Base-by-base conservation (phyloP, 225 moss, liverwort and hornwort species). In the Rhytidiadelphus loreus region DNA sequence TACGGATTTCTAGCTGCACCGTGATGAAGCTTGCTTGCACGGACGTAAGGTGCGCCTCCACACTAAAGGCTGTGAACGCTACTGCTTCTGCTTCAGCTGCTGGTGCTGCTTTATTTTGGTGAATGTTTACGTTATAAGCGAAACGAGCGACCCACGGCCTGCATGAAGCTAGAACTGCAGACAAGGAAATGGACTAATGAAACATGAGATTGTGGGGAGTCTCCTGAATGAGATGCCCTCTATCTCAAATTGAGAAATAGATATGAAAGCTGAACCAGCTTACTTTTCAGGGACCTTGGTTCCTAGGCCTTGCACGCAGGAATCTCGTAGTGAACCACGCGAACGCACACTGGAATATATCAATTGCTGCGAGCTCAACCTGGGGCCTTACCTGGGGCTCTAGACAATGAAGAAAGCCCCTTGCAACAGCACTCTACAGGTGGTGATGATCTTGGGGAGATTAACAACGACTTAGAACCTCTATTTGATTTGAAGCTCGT, bases 401-500 rank as follows among this genome's bases (percentile, higher is more conserved):
- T 9, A 29, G 32, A 30, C 81, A 25, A 86, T 20, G 43, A 86
- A 48, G 59, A 64, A 26, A 70, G 35, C 80, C 63, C 43, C 71
- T 71, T 70, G 80, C 50, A 50, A 70, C 14, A 85, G 80, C 85
- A 56, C 53, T 48, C 60, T 77, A 39, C 65, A 84, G 83, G 24
- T 77, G 88, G 69, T 57, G 66, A 64, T 53, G 86, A 74, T 59
- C 84, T 79, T 29, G 37, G 71, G 66, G 74, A 80, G 74, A 64
- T 75, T 44, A 62, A 30, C 71, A 82, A 39, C 23, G 50, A 41
- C 86, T 83, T 12, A 41, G 16, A n/a, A 66, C 68, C 56, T 81
- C 92, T 92, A 92, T 89, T 90, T 92, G 87, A 93, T 92, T 83
- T 92, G 90, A 89, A 92, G 87, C 88, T 92, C 92, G 90, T 90